Evolutionary conservation across 176 grass and related monocot species (phyloP).

Genomic region (Musa troglodytarum): DNA sequence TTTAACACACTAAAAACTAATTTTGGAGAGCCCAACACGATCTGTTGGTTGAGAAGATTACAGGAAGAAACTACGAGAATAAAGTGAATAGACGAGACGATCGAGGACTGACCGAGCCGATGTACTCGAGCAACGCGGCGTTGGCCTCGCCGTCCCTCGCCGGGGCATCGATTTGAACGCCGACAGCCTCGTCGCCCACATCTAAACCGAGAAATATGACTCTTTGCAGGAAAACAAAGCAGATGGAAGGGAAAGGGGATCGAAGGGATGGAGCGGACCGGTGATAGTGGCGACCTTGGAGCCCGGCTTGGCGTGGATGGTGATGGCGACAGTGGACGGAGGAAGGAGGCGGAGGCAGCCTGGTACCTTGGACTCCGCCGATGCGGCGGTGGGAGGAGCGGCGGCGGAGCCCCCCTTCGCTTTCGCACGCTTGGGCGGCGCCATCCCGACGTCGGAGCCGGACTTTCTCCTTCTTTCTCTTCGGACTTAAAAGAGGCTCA

Average conservation of each 20-base stretch:
- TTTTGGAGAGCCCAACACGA: not conserved
- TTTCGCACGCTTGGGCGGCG: conserved; percentile 73
- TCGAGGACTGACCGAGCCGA: conserved; percentile 58
- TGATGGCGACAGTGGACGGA: conserved; percentile 73
- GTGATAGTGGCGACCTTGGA: conserved; percentile 90
- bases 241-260: not conserved
- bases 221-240: not conserved
- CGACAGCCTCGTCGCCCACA: conserved; percentile 70
- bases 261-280: conserved; percentile 27
- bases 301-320: conserved; percentile 80
- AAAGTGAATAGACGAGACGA: not conserved
- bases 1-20: not conserved
- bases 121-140: conserved; percentile 79
- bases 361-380: conserved; percentile 27
- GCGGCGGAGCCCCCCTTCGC: conserved; percentile 28
- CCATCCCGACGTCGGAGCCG: conserved; percentile 26
- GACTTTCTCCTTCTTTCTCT: not conserved
- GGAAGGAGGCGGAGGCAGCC: conserved; percentile 60
- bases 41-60: no score
- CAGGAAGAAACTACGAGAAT: not conserved
- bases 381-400: not conserved
- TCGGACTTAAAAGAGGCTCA: not conserved
- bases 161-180: conserved; percentile 91
- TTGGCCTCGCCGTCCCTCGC: conserved; percentile 92
- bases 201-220: conserved; percentile 31